Conservation (phyloP, 177 flowering plant species). For the Vitis hybrid region DNA sequence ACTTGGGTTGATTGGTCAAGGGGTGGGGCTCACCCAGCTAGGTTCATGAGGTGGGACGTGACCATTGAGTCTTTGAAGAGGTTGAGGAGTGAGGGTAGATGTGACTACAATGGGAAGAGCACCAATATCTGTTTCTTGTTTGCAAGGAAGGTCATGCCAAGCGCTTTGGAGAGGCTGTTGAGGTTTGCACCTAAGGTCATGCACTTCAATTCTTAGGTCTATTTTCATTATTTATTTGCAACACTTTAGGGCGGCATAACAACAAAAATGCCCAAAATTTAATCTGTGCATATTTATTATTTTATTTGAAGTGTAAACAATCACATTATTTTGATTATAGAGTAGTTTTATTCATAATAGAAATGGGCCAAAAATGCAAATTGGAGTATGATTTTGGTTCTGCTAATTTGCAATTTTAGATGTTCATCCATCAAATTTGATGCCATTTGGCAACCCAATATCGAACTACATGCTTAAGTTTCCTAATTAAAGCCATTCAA, state of each 20-base stretch:
- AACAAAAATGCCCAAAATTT: too few species aligned
- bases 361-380: too few species aligned
- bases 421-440: too few species aligned
- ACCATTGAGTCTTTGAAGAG: constrained; percentile 38
- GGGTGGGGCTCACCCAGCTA: constrained; percentile 53
- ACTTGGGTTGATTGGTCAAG: constrained; percentile 63
- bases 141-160: constrained; percentile 58
- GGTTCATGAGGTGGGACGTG: constrained; percentile 31
- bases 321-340: too few species aligned
- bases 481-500: too few species aligned
- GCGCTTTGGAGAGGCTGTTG: constrained; percentile 43
- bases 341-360: too few species aligned
- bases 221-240: not conserved
- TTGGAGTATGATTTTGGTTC: too few species aligned
- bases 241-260: not conserved
- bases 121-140: constrained; percentile 50
- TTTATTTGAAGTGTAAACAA: too few species aligned
- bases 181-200: constrained; percentile 48
- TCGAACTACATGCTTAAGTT: too few species aligned
- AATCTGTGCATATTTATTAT: too few species aligned
- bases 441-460: too few species aligned
- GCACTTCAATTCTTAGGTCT: constrained; percentile 18
- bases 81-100: constrained; percentile 35
- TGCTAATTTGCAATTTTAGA: too few species aligned
- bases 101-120: constrained; percentile 42